Percentiles rank a stretch among this genome's conserved stretches.
phyloP scores from a whole-genome alignment of 2,329 filamentous ascomycete species.

The Pseudomassariella vexata region DNA sequence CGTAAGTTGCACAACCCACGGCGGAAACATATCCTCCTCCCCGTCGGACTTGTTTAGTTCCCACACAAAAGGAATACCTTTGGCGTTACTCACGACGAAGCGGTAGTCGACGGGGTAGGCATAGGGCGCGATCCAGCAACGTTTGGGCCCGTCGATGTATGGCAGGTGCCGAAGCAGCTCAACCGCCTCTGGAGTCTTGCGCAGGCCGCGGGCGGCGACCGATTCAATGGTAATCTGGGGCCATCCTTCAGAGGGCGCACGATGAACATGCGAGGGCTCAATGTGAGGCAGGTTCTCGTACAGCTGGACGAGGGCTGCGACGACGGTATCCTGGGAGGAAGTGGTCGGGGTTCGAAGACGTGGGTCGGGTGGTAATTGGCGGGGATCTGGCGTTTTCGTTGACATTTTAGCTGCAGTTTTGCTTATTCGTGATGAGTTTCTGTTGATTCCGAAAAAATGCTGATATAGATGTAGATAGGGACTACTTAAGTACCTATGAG shows the following conservation, averaged over 20 bases:
- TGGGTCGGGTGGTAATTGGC: background rate
- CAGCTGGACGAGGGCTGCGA: background rate
- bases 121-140: constrained; percentile 4
- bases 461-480: too few species aligned
- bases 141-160: constrained; percentile 1
- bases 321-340: background rate
- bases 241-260: constrained; percentile 1
- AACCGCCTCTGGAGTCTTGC: constrained; percentile 3
- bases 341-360: background rate
- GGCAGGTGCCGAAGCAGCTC: constrained; percentile 3
- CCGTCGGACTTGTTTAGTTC: too few species aligned
- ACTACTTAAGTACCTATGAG: too few species aligned
- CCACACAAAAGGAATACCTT: too few species aligned
- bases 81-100: too few species aligned
- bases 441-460: too few species aligned
- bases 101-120: constrained; percentile 1
- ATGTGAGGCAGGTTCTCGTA: constrained; percentile 2
- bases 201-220: background rate
- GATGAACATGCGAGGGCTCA: background rate
- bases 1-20: constrained; percentile 3
- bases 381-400: too few species aligned
- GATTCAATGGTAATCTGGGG: background rate
- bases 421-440: too few species aligned
- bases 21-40: constrained; percentile 1
- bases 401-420: too few species aligned